Evolutionary conservation across 257 asterid genomes (phyloP), one percentile per base, ranked within the genome.

Genomic region (Salvia rosmarinus): DNA sequence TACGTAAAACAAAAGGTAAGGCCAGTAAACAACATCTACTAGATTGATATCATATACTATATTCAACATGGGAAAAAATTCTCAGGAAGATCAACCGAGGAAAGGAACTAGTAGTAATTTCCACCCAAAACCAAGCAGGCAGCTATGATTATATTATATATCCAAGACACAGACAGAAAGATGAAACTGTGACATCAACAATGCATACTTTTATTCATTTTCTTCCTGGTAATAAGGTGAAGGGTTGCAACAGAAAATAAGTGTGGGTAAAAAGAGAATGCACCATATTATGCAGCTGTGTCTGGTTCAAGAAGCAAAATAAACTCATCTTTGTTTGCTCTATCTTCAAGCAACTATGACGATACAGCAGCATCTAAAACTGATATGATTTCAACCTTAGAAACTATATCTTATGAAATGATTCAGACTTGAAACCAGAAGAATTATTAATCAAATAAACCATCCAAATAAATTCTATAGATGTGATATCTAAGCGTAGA

Each of bases 281-380:
- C 40, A 46, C 14, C 32, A 20, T 50, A 10, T 40, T 50, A 10
- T 20, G 5, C 3, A 9, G 14, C 51, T 69, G 43, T 2, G 44
- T 55, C 17, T 13, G 30, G 58, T 57, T 4, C 20, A 32, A 52
- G 37, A 51, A 6, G 51, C 34, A 34, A 54, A 67, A 19, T 3
- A 39, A 52, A 68, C 47, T 39, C n/a, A n/a, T 52, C 20, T 56
- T 62, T 20, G 42, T 17, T 30, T 51, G 28, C 30, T 28, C 35
- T 28, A 50, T 30, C 68, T 54, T 55, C 42, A 44, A 74, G 46
- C 55, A 67, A 47, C 30, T 21, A 35, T 16, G 50, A 57, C 58
- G 32, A 73, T 43, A 16, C 67, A 37, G 54, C 13, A 73, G 69
- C 42, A 57, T 44, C 19, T 17, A n/a, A 32, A 32, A 67, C 43